Evolutionary conservation across 805 yeast species (phyloP).

Genomic region (Kockiozyma suomiensis): DNA sequence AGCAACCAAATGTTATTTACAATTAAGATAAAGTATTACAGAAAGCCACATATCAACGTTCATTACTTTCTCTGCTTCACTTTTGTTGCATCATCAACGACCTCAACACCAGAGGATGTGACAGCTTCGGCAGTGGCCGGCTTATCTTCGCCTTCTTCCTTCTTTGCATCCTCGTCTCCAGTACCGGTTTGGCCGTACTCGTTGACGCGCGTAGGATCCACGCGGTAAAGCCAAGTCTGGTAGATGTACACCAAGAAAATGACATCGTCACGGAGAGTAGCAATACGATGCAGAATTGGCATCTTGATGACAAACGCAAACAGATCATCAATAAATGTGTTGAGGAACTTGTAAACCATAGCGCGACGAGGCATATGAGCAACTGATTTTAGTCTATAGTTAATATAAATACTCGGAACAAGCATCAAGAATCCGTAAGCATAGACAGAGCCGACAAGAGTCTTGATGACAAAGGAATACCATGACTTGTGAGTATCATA

Average conservation of each 20-base stretch:
- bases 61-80: background rate
- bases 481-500: conserved; percentile 49
- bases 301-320: conserved; percentile 49
- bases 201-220: conserved; percentile 46
- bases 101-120: conserved; percentile 2
- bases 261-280: conserved; percentile 49
- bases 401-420: conserved; percentile 48
- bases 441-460: conserved; percentile 48
- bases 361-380: conserved; percentile 50
- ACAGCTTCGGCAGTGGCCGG: conserved; percentile 8
- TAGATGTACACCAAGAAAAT: conserved; percentile 47
- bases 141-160: conserved; percentile 6
- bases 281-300: conserved; percentile 49
- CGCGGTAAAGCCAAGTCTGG: conserved; percentile 48
- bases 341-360: conserved; percentile 48
- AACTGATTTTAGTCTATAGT: conserved; percentile 49
- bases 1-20: conserved; percentile 1
- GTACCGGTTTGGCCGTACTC: conserved; percentile 45
- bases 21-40: no score
- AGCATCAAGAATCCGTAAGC: conserved; percentile 49
- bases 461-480: conserved; percentile 48
- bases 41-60: no score
- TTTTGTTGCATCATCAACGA: background rate
- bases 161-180: background rate
- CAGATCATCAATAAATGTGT: conserved; percentile 48